Evolutionary conservation across 768 basidiomycete species (phyloP).

Genomic region (Megacollybia marginata): DNA sequence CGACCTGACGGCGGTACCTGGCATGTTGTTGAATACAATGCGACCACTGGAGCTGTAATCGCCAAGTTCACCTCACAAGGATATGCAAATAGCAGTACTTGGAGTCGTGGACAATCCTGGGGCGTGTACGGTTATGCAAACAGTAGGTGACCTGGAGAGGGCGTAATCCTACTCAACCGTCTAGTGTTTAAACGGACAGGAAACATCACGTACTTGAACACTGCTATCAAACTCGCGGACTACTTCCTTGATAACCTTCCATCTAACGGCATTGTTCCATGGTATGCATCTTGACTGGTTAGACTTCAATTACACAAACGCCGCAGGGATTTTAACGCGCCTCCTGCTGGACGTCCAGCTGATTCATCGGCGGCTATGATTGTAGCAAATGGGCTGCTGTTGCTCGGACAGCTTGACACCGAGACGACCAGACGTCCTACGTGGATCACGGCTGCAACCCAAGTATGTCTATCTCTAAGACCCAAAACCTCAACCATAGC

Average conservation of each 20-base stretch:
- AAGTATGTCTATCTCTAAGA: slow-evolving; percentile 22
- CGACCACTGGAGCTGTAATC: slow-evolving; percentile 32
- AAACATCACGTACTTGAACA: slow-evolving; percentile 44
- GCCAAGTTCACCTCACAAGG: slow-evolving; percentile 29
- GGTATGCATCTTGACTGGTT: slow-evolving; percentile 29
- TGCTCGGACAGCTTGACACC: slow-evolving; percentile 40
- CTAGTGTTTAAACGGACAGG: slow-evolving; percentile 56
- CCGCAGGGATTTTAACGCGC: slow-evolving; percentile 30
- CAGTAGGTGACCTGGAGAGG: slow-evolving; percentile 19
- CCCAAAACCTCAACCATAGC: neutral
- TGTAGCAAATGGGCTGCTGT: slow-evolving; percentile 49
- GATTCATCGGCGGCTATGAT: slow-evolving; percentile 69
- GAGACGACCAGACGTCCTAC: slow-evolving; percentile 20
- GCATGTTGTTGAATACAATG: slow-evolving; percentile 35
- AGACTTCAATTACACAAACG: neutral
- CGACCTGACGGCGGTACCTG: slow-evolving; percentile 49
- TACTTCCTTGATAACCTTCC: slow-evolving; percentile 60
- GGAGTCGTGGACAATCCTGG: slow-evolving; percentile 42
- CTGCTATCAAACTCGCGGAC: slow-evolving; percentile 47
- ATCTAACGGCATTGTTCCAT: slow-evolving; percentile 56
- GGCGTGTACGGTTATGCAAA: slow-evolving; percentile 35
- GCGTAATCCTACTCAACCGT: neutral
- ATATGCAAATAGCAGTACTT: slow-evolving; percentile 32
- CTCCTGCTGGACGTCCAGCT: slow-evolving; percentile 41
- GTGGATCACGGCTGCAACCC: slow-evolving; percentile 44